Percentiles rank a stretch among this genome's conserved stretches.
phyloP scores from a whole-genome alignment of 2,329 filamentous ascomycete species.

The Huntiella savannae region DNA sequence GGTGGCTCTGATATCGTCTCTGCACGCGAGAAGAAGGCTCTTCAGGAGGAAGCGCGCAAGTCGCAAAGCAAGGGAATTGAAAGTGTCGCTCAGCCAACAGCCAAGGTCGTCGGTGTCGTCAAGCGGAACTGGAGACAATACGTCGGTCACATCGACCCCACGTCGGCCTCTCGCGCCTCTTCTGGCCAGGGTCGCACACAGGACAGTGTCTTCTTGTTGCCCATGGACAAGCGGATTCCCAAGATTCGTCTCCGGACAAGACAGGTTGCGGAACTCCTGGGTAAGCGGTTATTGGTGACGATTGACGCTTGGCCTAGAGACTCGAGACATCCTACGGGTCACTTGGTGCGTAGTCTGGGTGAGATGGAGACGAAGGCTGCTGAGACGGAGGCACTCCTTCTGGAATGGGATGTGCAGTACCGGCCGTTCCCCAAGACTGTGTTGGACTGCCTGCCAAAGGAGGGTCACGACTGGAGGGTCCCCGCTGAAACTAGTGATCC shows the following conservation, averaged over 20 bases:
- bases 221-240: constrained; percentile 95
- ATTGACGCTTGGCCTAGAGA: constrained; percentile 94
- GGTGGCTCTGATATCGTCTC: constrained; percentile 46
- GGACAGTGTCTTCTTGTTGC: constrained; percentile 84
- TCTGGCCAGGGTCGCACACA: constrained; percentile 63
- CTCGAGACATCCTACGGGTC: constrained; percentile 77
- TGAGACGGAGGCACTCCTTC: constrained; percentile 80
- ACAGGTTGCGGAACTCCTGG: constrained; percentile 72
- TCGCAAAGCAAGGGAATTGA: constrained; percentile 61
- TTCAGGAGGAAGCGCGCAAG: constrained; percentile 81
- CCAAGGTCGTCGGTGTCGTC: constrained; percentile 75
- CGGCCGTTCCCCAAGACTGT: constrained; percentile 92
- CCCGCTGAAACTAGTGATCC: constrained; percentile 61
- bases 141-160: constrained; percentile 83
- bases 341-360: constrained; percentile 82
- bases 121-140: constrained; percentile 98
- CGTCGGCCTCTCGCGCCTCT: constrained; percentile 50
- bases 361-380: constrained; percentile 94
- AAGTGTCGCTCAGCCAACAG: constrained; percentile 70
- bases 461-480: constrained; percentile 89
- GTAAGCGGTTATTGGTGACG: constrained; percentile 78
- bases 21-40: constrained; percentile 63
- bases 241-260: constrained; percentile 88
- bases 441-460: constrained; percentile 72
- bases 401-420: constrained; percentile 97